Evolutionary conservation across 805 yeast genomes (phyloP).

Genomic region (Priceomyces fermenticarens): DNA sequence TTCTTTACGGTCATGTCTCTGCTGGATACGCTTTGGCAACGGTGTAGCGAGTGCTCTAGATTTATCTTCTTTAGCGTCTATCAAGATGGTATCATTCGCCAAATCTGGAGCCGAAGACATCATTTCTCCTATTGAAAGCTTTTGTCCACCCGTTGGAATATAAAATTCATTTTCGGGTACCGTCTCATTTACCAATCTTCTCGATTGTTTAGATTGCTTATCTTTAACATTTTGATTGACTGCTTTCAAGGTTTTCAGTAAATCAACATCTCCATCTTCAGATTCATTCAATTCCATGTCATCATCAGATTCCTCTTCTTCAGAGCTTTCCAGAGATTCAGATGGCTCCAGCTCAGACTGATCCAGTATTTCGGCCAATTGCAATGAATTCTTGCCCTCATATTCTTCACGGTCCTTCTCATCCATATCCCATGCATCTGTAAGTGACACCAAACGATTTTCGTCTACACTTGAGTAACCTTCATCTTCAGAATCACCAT

Average conservation of each 20-base stretch:
- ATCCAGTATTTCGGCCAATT: conserved; percentile 27
- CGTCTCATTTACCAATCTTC: conserved; percentile 49
- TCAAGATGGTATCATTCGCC: conserved; percentile 47
- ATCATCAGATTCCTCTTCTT: conserved; percentile 5
- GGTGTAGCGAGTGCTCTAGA: conserved; percentile 68
- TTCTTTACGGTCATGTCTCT: conserved; percentile 80
- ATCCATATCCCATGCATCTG: conserved; percentile 89
- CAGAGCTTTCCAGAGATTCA: conserved; percentile 14
- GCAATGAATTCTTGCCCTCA: conserved; percentile 19
- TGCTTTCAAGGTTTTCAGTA: conserved; percentile 45
- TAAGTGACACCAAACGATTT: conserved; percentile 65
- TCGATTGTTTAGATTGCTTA: conserved; percentile 36
- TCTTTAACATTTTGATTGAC: conserved; percentile 31
- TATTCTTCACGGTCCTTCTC: conserved; percentile 42
- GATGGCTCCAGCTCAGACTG: conserved; percentile 9
- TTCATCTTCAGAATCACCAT: conserved; percentile 40
- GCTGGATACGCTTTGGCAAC: conserved; percentile 79
- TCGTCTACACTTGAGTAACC: conserved; percentile 79
- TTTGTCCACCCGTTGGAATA: conserved; percentile 58
- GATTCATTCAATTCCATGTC: conserved; percentile 21
- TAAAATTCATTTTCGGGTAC: conserved; percentile 67
- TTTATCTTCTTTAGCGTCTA: conserved; percentile 36
- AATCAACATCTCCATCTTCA: conserved; percentile 44
- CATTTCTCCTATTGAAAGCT: conserved; percentile 66
- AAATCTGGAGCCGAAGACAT: conserved; percentile 54